Evolutionary conservation across 2,329 filamentous ascomycete species (phyloP), one percentile per base, ranked within the genome.

Genomic region (Calonectria ilicicola): DNA sequence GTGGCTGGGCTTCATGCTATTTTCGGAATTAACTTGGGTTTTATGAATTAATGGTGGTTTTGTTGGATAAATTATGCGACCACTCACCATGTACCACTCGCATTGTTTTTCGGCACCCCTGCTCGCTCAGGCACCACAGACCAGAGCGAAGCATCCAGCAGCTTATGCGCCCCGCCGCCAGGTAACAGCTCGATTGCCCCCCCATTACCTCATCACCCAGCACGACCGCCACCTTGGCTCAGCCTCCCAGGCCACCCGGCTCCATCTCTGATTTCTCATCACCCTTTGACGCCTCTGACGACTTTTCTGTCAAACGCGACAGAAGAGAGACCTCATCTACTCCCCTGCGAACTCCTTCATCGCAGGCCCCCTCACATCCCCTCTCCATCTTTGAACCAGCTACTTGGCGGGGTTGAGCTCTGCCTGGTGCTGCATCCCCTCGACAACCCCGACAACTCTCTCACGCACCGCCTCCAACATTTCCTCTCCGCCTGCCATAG

Each of bases 391-490:
- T 23, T 62, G 32, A 64, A 71, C n/a, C 44, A 75, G 29, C 64
- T 70, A 38, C 70, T 77, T 73, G 79, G 83, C 77, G 83, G 82
- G 84, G 83, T 84, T 81, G 75, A 84, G 80, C 82, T 85, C 78
- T 80, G 81, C 80, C 77, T 80, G 79, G 82, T 82, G 81, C 81
- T 82, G 77, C 77, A 79, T 80, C 76, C n/a, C 75, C 77, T 12
- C 44, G 44, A 60, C 53, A 35, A 60, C 76, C 72, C 78, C 46
- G 66, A 72, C 65, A 60, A 78, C 77, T 68, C 72, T 72, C 63
- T 68, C 67, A 66, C 72, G 53, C 70, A 73, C 68, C 66, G 72
- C 73, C 74, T 79, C 80, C 83, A 84, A 82, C 74, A 85, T 85
- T 84, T 76, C 81, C 65, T 80, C 80, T 67, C 70, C 77, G 67